These are phyloP conservation scores for Syzygium aromaticum DNA, from an alignment of 345 rosid genomes.

Conservation along the genomic window DNA sequence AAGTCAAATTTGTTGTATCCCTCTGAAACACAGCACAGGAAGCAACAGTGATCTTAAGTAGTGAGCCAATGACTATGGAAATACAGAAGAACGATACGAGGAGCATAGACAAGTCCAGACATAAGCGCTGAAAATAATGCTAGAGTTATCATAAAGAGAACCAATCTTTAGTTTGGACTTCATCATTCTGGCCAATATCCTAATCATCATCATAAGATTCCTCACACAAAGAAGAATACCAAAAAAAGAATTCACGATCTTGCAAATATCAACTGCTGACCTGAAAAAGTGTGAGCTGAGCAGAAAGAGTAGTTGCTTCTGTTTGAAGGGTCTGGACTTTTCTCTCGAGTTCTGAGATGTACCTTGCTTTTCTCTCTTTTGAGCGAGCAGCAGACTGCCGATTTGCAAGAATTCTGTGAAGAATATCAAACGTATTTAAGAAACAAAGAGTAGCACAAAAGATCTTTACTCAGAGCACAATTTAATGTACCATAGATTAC, in stretches of 20 bases:
- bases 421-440: background rate
- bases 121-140: background rate
- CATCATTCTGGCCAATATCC: background rate
- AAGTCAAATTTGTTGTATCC: slow-evolving; percentile 65
- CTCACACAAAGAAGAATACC: background rate
- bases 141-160: background rate
- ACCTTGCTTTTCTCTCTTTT: slow-evolving; percentile 80
- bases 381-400: slow-evolving; percentile 93
- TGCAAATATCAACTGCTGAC: slow-evolving; percentile 14
- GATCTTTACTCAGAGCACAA: background rate
- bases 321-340: slow-evolving; percentile 86
- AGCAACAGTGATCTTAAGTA: background rate
- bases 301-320: slow-evolving; percentile 88
- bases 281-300: slow-evolving; percentile 81
- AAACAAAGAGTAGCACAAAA: background rate
- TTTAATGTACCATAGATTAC: background rate
- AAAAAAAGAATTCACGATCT: background rate
- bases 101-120: background rate
- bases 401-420: slow-evolving; percentile 73
- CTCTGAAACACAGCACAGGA: slow-evolving; percentile 35
- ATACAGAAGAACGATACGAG: background rate
- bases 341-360: slow-evolving; percentile 72
- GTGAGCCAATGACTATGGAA: background rate
- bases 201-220: background rate
- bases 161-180: background rate